Evolutionary conservation across 78 protist species (phyloP).

Genomic region (Dictyostelium capitatum): DNA sequence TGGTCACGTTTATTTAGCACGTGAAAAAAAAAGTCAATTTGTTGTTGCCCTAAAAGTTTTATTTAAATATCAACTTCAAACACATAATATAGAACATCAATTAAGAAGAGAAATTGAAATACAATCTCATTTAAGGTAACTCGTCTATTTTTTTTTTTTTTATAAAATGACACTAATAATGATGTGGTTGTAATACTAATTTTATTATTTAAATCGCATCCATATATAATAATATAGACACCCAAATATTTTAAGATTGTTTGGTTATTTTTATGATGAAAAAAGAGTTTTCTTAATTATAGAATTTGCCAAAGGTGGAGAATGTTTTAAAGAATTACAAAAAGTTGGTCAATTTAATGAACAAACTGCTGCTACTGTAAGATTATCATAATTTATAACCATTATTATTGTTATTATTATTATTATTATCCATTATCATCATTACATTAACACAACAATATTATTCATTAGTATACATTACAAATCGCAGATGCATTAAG

Average conservation of each 20-base stretch:
- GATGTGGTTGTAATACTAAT: not conserved
- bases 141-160: not conserved
- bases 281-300: slow-evolving; percentile 95
- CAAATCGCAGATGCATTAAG: slow-evolving; percentile 91
- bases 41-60: slow-evolving; percentile 98
- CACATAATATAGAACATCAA: slow-evolving; percentile 92
- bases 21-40: slow-evolving; percentile 92
- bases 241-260: slow-evolving; percentile 95
- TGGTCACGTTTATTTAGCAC: slow-evolving; percentile 96
- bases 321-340: slow-evolving; percentile 93
- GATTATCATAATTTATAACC: not conserved
- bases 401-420: not conserved
- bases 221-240: no score
- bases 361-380: slow-evolving; percentile 81
- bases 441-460: not conserved
- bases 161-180: not conserved
- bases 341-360: slow-evolving; percentile 76
- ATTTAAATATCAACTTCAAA: slow-evolving; percentile 91
- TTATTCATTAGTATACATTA: slow-evolving; percentile 79
- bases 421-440: not conserved
- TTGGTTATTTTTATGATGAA: slow-evolving; percentile 97
- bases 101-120: slow-evolving; percentile 97
- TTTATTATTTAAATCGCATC: not conserved
- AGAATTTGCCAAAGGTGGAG: slow-evolving; percentile 98
- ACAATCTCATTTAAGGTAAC: slow-evolving; percentile 91